Conservation (phyloP, 306 rosid species). For the Oxytropis ochrocephala region DNA sequence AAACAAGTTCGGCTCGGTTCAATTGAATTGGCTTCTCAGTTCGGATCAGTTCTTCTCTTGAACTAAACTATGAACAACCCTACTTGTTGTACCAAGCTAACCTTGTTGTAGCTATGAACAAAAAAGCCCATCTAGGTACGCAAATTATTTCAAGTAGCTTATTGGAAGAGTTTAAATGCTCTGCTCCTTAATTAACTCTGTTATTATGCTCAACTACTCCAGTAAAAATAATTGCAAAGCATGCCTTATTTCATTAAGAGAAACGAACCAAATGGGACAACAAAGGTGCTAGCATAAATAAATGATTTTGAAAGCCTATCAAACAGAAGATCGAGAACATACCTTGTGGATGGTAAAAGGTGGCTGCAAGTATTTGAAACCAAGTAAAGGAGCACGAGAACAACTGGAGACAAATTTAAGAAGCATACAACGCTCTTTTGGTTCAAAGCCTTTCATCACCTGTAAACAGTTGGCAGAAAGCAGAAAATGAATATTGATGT, state of each 20-base stretch:
- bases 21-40: too few relatives aligned
- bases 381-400: conserved; percentile 97
- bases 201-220: conserved; percentile 5
- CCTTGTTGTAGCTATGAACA: background rate
- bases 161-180: conserved; percentile 15
- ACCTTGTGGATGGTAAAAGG: conserved; percentile 94
- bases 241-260: conserved; percentile 4
- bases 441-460: conserved; percentile 75
- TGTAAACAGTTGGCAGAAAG: conserved; percentile 29
- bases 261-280: conserved; percentile 19
- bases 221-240: background rate
- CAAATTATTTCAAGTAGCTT: background rate
- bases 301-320: background rate
- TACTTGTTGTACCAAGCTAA: too few relatives aligned
- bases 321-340: conserved; percentile 22
- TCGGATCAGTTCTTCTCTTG: too few relatives aligned
- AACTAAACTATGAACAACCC: too few relatives aligned
- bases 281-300: background rate
- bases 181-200: conserved; percentile 2
- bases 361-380: conserved; percentile 91
- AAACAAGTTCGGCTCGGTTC: too few relatives aligned
- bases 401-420: conserved; percentile 96
- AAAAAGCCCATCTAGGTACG: background rate
- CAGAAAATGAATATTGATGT: conserved; percentile 13
- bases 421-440: conserved; percentile 85